Evolutionary conservation across 805 yeast species (phyloP), one percentile per base, ranked within the genome.

Genomic region (Lachancea waltii): DNA sequence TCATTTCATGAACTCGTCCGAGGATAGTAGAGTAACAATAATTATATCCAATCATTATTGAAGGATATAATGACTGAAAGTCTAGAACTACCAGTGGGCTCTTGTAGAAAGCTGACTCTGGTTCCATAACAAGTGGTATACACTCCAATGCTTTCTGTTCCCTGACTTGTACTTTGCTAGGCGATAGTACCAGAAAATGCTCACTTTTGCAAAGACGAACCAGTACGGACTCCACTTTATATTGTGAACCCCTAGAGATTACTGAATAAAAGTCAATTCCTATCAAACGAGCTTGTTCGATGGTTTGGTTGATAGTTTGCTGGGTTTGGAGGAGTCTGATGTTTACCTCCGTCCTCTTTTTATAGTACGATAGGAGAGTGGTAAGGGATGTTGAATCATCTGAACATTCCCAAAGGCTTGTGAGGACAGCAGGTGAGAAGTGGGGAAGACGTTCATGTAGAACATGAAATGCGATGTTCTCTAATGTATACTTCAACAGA

Each of bases 11-110:
- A 16, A 84, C 54, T 38, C 76, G 65, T 1, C 92, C 90, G 2
- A 84, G 40, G 34, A 82, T 54, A 0, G 92, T 84, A 0, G 90
- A 78, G 49, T 77, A 85, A 53, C 95, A 90, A 47, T 85, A 80
- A 56, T 92, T 92, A 58, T 83, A 85, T 0, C 96, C 98, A 54
- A 86, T 85, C 56, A 90, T 74, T 10, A 92, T 70, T 0, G 97
- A 89, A 0, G 98, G 98, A 54, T 92, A 92, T 34, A 92, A 68
- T 0, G 97, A 86, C 51, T 90, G 95, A 53, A 92, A 92, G 57
- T 92, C 98, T 15, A 92, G 62, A 0, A 92, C 97, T 13, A 89
- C 74, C 20, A 92, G 65, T 0, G 98, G 98, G 41, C 90, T 81
- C 40, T 85, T 86, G 57, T 87, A 92, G 47, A 80, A 84, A 14